Evolutionary conservation across 352 stramenopile genomes (phyloP).

Genomic region (Globisporangium echinulatum): DNA sequence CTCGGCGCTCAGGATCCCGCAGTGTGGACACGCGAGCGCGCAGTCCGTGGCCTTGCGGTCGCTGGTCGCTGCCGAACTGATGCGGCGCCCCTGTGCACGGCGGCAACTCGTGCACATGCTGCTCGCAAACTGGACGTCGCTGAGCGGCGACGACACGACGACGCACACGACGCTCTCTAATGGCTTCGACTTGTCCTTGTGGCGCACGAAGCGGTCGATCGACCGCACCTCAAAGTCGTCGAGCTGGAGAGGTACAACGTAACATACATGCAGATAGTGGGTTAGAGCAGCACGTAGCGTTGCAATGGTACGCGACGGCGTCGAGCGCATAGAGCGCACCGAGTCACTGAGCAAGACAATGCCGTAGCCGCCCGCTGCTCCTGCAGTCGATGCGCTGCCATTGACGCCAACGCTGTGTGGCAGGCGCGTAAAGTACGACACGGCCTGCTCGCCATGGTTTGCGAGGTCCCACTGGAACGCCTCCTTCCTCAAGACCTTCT

Average conservation of each 20-base stretch:
- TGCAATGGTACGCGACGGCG: not conserved
- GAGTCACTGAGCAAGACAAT: conserved; percentile 55
- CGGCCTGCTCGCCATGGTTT: conserved; percentile 47
- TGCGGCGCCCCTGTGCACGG: conserved; percentile 38
- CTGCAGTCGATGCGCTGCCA: not conserved
- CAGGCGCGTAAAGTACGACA: conserved; percentile 36
- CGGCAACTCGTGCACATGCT: conserved; percentile 46
- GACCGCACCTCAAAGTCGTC: conserved; percentile 39
- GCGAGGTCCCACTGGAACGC: conserved; percentile 65
- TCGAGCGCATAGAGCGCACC: conserved; percentile 12
- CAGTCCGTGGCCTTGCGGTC: conserved; percentile 7
- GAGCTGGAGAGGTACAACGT: conserved; percentile 18
- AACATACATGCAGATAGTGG: too few relatives aligned
- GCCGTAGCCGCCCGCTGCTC: conserved; percentile 23
- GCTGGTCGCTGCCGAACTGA: conserved; percentile 22
- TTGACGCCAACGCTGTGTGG: not conserved
- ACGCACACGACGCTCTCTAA: conserved; percentile 37
- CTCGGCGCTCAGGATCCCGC: conserved; percentile 24
- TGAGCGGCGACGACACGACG: conserved; percentile 28
- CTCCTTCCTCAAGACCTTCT: conserved; percentile 58
- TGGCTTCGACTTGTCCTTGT: conserved; percentile 24
- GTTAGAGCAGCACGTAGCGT: too few relatives aligned
- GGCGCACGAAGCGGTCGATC: conserved; percentile 43
- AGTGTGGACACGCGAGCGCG: conserved; percentile 52
- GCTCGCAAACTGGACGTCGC: conserved; percentile 37